These are phyloP conservation scores for Heracleum sosnowskyi DNA, from an alignment of 129 eudicot genomes.

Conservation along the genomic window DNA sequence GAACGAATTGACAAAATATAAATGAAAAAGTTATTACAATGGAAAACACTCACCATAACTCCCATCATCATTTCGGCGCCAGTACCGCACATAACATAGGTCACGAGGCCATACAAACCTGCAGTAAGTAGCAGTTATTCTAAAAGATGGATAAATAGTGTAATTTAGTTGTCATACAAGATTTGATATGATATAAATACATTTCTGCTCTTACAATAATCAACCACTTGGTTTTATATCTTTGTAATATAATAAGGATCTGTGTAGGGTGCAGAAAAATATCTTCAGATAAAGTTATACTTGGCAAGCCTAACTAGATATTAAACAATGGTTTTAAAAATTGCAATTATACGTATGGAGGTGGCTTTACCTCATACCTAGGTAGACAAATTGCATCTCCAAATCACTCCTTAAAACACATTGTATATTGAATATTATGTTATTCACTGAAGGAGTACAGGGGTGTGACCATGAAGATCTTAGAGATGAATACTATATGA, in stretches of 20 bases:
- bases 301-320: not conserved
- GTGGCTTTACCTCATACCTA: not conserved
- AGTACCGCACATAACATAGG: slow-evolving; percentile 94
- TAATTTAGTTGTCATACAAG: not conserved
- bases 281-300: not conserved
- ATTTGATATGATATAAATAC: not conserved
- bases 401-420: too few relatives aligned
- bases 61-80: slow-evolving; percentile 99
- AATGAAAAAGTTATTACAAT: not conserved
- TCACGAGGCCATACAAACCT: slow-evolving; percentile 99
- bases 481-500: not conserved
- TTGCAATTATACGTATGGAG: not conserved
- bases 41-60: slow-evolving; percentile 63
- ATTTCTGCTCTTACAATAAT: not conserved
- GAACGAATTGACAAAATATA: not conserved
- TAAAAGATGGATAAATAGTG: not conserved
- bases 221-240: not conserved
- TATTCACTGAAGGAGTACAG: not conserved
- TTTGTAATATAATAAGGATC: not conserved
- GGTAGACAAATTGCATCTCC: not conserved
- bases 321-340: not conserved
- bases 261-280: not conserved
- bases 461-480: not conserved
- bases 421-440: too few relatives aligned
- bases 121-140: slow-evolving; percentile 16